Percentiles rank a stretch among this genome's conserved stretches.
Conservation (phyloP, 129 eudicot species). For the Helianthus annuus region DNA sequence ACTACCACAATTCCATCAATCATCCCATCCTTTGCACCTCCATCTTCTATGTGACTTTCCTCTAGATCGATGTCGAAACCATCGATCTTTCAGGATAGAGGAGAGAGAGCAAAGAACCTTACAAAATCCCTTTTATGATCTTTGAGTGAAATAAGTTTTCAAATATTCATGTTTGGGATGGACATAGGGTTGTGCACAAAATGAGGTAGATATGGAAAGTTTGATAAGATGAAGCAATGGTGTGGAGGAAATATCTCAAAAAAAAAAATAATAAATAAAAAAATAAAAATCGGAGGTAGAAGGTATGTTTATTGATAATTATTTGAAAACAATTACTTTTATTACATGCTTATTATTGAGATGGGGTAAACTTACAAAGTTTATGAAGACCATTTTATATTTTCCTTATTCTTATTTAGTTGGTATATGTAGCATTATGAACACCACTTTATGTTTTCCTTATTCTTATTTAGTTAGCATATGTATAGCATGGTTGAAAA, state of each 20-base stretch:
- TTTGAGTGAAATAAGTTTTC: neutral
- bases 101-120: conserved; percentile 26
- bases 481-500: too few relatives aligned
- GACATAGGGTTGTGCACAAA: neutral
- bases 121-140: neutral
- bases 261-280: too few relatives aligned
- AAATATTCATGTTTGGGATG: conserved; percentile 18
- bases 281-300: too few relatives aligned
- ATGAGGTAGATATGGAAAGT: conserved; percentile 9
- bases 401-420: too few relatives aligned
- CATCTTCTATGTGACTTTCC: conserved; percentile 36
- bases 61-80: conserved; percentile 36
- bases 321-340: too few relatives aligned
- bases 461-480: too few relatives aligned
- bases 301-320: neutral
- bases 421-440: too few relatives aligned
- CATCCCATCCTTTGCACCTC: conserved; percentile 50
- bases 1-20: neutral
- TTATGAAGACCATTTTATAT: too few relatives aligned
- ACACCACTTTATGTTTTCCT: too few relatives aligned
- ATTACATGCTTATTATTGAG: too few relatives aligned
- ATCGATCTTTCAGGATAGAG: conserved; percentile 18
- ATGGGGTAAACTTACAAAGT: too few relatives aligned
- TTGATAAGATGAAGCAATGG: conserved; percentile 18
- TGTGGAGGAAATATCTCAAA: conserved; percentile 17